Conservation (phyloP, 2,329 filamentous ascomycete genomes). For the Fusarium udum region DNA sequence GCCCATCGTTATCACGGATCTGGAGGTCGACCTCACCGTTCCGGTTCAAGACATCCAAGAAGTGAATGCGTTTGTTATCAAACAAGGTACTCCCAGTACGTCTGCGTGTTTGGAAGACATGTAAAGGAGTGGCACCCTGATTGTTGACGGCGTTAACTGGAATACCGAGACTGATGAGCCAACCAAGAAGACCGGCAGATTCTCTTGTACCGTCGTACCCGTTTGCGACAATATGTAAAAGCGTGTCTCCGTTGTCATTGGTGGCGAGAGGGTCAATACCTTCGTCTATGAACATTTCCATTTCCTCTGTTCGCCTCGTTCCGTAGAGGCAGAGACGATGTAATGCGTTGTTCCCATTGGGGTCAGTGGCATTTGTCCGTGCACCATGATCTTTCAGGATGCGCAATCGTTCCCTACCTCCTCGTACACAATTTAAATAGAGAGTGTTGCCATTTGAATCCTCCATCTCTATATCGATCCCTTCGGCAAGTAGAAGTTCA, state of each 20-base stretch:
- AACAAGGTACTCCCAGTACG: not conserved
- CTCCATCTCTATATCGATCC: slow-evolving; percentile 21
- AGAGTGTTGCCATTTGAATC: slow-evolving; percentile 13
- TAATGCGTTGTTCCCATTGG: slow-evolving; percentile 24
- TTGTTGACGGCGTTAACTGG: slow-evolving; percentile 31
- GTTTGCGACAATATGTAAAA: slow-evolving; percentile 23
- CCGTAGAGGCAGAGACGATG: not conserved
- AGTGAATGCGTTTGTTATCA: not conserved
- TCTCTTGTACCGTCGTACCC: not conserved
- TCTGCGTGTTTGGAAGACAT: slow-evolving; percentile 2
- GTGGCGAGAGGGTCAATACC: slow-evolving; percentile 23
- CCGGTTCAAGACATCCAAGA: slow-evolving; percentile 16
- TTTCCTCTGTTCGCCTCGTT: not conserved
- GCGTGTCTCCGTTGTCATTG: slow-evolving; percentile 21
- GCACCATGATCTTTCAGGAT: slow-evolving; percentile 16
- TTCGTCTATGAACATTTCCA: not conserved
- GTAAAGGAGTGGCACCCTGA: slow-evolving; percentile 23
- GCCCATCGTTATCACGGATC: slow-evolving; percentile 19
- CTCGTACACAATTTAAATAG: slow-evolving; percentile 14
- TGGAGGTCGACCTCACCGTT: slow-evolving; percentile 6
- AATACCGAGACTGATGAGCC: slow-evolving; percentile 26
- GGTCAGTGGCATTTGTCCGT: not conserved
- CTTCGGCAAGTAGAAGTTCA: slow-evolving; percentile 16
- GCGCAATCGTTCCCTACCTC: not conserved
- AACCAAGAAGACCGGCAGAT: not conserved